Conservation (phyloP, 345 rosid species). For the Carallia pectinifolia region DNA sequence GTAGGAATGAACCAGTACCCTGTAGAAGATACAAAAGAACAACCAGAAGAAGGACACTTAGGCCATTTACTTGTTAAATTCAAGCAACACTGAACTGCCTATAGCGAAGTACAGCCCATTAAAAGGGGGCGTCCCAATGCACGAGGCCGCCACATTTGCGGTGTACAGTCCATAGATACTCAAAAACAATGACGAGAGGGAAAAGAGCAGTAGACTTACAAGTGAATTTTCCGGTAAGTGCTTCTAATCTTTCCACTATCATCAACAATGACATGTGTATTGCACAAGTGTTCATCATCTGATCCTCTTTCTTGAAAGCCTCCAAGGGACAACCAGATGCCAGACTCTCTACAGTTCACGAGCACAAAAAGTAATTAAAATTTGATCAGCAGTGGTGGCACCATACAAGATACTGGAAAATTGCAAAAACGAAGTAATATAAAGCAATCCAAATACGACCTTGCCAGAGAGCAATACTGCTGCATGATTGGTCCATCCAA, state of each 20-base stretch:
- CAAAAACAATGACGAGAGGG: neutral
- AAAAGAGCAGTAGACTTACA: slow-evolving; percentile 36
- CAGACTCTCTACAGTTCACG: slow-evolving; percentile 52
- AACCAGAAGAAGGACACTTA: too few species aligned
- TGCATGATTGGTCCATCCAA: slow-evolving; percentile 84
- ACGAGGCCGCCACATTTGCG: too few species aligned
- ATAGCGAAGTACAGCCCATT: neutral
- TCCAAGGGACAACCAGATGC: slow-evolving; percentile 89
- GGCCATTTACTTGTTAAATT: neutral
- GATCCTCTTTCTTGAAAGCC: slow-evolving; percentile 85
- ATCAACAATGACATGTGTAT: slow-evolving; percentile 87
- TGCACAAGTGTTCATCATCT: slow-evolving; percentile 63
- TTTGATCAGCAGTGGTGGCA: neutral
- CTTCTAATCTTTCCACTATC: slow-evolving; percentile 63
- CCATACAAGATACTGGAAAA: neutral
- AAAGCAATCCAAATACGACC: slow-evolving; percentile 35
- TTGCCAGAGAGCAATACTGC: slow-evolving; percentile 78
- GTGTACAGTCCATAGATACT: neutral
- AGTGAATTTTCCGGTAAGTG: slow-evolving; percentile 70
- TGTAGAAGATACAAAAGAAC: too few species aligned
- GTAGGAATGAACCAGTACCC: neutral
- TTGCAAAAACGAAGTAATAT: neutral
- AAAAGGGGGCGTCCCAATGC: too few species aligned
- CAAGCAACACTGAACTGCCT: neutral
- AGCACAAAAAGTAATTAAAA: slow-evolving; percentile 1